Base-by-base conservation (phyloP, 2,329 filamentous ascomycete species). In the Myriosclerotinia duriaeana region DNA sequence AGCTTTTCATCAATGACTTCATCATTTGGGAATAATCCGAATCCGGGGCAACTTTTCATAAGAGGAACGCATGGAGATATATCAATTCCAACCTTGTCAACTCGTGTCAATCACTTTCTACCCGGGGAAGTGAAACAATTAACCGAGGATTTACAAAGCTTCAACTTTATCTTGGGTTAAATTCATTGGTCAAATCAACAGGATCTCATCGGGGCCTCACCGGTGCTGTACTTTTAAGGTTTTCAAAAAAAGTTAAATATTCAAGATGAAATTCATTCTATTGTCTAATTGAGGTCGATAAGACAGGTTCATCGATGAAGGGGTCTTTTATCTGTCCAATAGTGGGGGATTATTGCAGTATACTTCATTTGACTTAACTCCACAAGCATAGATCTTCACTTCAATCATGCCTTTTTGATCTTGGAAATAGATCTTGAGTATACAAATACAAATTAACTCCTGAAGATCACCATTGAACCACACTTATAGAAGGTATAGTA, bases 111-210 rank as follows among this genome's bases (percentile, higher is more conserved):
- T 14, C 3, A 6, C 3, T 50, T 50, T 38, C 22, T 52, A 9
- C 50, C 46, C 46, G 58, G 58, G 46, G 58, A 61, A 61, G 34
- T 60, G 56, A 60, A 61, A 61, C 58, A 38, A 15, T 61, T 22
- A 38, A 50, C 58, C 58, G 58, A 52, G 11, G 44, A 61, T 50
- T 38, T 38, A 22, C 58, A 50, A 6, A 26, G 8, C 44, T 36
- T 60, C 46, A 17, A 48, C 17, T 14, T 4, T 34, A 46, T 50
- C 30, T 34, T 50, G 34, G 34, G 30, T 14, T n/a, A 50, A 22
- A 22, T 6, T 34, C 30, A 34, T 34, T 34, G 9, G n/a, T 50
- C 2, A 1, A 22, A 8, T 11, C 38, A 44, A 2, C 14, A n/a
- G n/a, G n/a, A 20, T 50, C 36, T 7, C 1, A 20, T 14, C 58